Percentiles rank a stretch among this genome's conserved stretches.
Conservation (phyloP, 1,284 basidiomycete species). For the Sporisorium sorghi region DNA sequence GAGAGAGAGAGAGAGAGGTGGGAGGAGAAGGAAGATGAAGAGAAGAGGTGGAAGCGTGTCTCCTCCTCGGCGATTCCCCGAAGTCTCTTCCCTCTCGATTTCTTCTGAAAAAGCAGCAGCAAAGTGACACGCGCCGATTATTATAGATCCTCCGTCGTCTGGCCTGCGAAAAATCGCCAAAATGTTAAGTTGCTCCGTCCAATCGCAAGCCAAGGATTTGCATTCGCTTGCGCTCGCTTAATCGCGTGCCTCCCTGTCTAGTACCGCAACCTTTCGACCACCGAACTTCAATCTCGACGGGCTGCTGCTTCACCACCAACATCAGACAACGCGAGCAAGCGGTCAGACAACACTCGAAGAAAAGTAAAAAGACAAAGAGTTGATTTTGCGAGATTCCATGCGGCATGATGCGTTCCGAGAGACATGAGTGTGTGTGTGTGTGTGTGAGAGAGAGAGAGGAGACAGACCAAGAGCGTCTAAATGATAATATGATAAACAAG, state of each 20-base stretch:
- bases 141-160: slow-evolving; percentile 16
- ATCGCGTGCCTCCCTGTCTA: slow-evolving; percentile 1
- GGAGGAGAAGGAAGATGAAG: not conserved
- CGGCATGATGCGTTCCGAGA: slow-evolving; percentile 32
- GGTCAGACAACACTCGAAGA: not conserved
- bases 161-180: not conserved
- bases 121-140: not conserved
- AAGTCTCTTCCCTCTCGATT: not conserved
- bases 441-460: slow-evolving; percentile 9
- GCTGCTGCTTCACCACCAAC: not conserved
- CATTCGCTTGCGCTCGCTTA: not conserved
- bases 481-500: slow-evolving; percentile 11
- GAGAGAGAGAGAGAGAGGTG: slow-evolving; percentile 4
- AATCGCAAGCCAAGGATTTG: slow-evolving; percentile 38
- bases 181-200: slow-evolving; percentile 13
- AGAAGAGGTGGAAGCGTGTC: not conserved
- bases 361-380: slow-evolving; percentile 15
- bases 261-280: not conserved
- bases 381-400: slow-evolving; percentile 34
- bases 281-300: not conserved
- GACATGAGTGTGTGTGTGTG: too few relatives aligned
- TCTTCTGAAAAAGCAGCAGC: not conserved
- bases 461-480: slow-evolving; percentile 11
- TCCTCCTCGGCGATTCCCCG: slow-evolving; percentile 32
- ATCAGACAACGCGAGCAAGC: not conserved